Percentiles rank a stretch among this genome's conserved stretches.
Evolutionary conservation across 2,329 filamentous ascomycete genomes (phyloP).

Genomic region (Lasiodiplodia citricola): DNA sequence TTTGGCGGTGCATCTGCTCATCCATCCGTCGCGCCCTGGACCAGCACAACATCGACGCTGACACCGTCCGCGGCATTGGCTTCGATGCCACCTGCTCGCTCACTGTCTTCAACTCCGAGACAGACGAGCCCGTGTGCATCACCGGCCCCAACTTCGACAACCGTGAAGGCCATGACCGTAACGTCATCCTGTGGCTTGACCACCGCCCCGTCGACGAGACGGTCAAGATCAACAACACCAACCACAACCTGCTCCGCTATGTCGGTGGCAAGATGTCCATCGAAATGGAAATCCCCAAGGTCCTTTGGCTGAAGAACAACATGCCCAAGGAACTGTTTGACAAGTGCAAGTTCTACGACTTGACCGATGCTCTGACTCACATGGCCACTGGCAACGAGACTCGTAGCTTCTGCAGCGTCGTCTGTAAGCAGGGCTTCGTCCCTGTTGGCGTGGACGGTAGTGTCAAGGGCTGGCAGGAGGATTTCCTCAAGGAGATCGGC

Average conservation of each 20-base stretch:
- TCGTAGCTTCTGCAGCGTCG: constrained; percentile 91
- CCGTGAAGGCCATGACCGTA: constrained; percentile 81
- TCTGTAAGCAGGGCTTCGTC: constrained; percentile 96
- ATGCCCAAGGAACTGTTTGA: constrained; percentile 92
- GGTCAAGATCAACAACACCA: constrained; percentile 88
- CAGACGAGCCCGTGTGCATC: constrained; percentile 87
- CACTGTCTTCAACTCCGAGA: constrained; percentile 85
- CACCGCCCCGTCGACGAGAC: constrained; percentile 92
- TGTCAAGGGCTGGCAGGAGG: constrained; percentile 97
- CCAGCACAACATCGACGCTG: constrained; percentile 78
- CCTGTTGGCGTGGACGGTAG: constrained; percentile 97
- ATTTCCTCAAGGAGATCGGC: constrained; percentile 87
- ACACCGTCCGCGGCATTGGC: constrained; percentile 83
- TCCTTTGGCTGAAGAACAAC: constrained; percentile 97
- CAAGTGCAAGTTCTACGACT: constrained; percentile 95
- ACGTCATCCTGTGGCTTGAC: constrained; percentile 97
- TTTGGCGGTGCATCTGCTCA: constrained; percentile 92
- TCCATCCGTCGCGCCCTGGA: constrained; percentile 83
- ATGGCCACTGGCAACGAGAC: constrained; percentile 91
- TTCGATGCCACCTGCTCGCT: constrained; percentile 99
- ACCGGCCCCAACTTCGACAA: constrained; percentile 83
- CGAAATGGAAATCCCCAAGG: constrained; percentile 99
- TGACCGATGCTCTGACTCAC: constrained; percentile 91
- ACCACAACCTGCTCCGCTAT: constrained; percentile 91
- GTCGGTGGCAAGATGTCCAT: constrained; percentile 98